These are phyloP conservation scores for Clohesyomyces aquaticus DNA, from an alignment of 495 filamentous ascomycete species.

Conservation along the genomic window DNA sequence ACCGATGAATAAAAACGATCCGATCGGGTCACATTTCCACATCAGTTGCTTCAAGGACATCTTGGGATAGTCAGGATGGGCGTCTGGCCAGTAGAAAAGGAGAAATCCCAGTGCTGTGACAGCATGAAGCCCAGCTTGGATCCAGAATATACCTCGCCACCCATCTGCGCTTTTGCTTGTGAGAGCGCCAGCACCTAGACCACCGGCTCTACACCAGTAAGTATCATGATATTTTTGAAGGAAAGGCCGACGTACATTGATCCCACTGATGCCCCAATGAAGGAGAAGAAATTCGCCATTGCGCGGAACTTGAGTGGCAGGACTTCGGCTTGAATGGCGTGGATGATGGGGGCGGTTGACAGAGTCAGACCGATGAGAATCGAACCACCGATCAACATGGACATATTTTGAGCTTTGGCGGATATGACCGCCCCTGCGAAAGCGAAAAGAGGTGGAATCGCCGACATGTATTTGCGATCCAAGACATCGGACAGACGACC, in stretches of 20 bases:
- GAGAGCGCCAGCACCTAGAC: slow-evolving; percentile 54
- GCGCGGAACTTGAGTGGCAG: slow-evolving; percentile 58
- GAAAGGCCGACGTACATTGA: slow-evolving; percentile 18
- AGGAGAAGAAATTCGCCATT: slow-evolving; percentile 55
- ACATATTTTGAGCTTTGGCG: slow-evolving; percentile 56
- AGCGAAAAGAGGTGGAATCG: slow-evolving; percentile 54
- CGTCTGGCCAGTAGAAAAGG: slow-evolving; percentile 55
- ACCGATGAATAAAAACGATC: slow-evolving; percentile 53
- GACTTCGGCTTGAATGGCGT: slow-evolving; percentile 58
- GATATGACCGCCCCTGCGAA: slow-evolving; percentile 59
- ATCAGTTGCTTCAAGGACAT: slow-evolving; percentile 50
- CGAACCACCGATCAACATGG: slow-evolving; percentile 57
- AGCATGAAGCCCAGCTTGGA: slow-evolving; percentile 57
- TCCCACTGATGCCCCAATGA: slow-evolving; percentile 53
- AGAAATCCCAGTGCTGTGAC: slow-evolving; percentile 52
- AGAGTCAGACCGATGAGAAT: slow-evolving; percentile 57
- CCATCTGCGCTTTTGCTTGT: slow-evolving; percentile 51
- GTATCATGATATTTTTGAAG: background rate
- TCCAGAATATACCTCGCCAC: slow-evolving; percentile 61
- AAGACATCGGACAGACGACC: slow-evolving; percentile 59
- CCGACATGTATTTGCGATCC: slow-evolving; percentile 55
- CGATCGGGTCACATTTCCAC: slow-evolving; percentile 58
- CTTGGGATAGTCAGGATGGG: slow-evolving; percentile 45
- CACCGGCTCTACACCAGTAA: slow-evolving; percentile 46
- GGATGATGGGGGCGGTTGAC: slow-evolving; percentile 56